These are phyloP conservation scores for Saccharomycopsis sp. DNA, from an alignment of 805 yeast genomes.

Conservation along the genomic window DNA sequence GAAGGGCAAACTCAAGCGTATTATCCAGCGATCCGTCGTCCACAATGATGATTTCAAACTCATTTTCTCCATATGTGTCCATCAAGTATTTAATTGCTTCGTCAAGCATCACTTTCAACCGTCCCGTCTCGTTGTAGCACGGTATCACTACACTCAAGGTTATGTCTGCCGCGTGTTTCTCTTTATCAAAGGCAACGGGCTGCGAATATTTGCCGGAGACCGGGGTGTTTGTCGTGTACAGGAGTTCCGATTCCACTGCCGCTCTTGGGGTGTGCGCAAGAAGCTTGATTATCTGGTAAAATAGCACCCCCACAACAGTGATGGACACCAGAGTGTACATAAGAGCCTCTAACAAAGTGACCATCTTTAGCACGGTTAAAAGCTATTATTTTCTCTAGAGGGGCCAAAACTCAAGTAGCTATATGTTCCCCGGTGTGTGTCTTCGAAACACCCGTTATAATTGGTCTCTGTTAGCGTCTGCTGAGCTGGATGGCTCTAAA, in stretches of 20 bases:
- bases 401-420: background rate
- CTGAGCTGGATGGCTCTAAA: background rate
- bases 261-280: constrained; percentile 19
- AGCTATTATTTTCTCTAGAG: no score
- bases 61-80: constrained; percentile 25
- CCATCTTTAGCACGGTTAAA: background rate
- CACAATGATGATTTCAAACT: constrained; percentile 75
- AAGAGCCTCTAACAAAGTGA: background rate
- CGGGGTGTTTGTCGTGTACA: constrained; percentile 12
- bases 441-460: background rate
- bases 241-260: constrained; percentile 13
- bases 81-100: constrained; percentile 57
- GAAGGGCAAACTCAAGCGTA: constrained; percentile 65
- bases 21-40: constrained; percentile 90
- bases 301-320: background rate
- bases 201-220: constrained; percentile 8
- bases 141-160: constrained; percentile 59
- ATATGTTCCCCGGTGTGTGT: background rate
- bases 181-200: constrained; percentile 10
- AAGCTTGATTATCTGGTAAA: constrained; percentile 1
- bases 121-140: constrained; percentile 79
- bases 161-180: constrained; percentile 6
- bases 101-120: constrained; percentile 65
- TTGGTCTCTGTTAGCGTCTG: background rate
- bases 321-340: background rate